Conservation (phyloP, 139 green algal genomes). For the Deuterostichococcus epilithicus region DNA sequence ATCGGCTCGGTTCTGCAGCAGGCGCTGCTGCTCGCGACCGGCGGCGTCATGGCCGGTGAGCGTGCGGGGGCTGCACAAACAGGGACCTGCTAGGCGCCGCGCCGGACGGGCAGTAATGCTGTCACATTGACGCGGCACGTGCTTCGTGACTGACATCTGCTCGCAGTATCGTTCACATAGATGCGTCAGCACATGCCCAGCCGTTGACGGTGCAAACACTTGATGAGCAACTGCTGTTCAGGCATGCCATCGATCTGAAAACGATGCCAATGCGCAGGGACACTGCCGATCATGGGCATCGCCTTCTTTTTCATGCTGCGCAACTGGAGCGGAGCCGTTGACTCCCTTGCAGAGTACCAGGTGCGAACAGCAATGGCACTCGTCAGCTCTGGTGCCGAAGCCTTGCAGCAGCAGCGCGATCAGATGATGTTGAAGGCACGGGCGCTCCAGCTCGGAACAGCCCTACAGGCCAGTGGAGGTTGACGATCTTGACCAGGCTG, state of each 20-base stretch:
- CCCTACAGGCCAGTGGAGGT: too few species aligned
- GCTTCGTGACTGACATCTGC: not conserved
- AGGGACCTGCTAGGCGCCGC: conserved; percentile 27
- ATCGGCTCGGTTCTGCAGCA: conserved; percentile 63
- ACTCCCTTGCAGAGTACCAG: conserved; percentile 29
- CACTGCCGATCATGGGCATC: conserved; percentile 67
- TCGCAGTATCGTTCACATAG: not conserved
- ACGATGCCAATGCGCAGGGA: conserved; percentile 31
- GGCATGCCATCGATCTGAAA: not conserved
- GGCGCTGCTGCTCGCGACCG: conserved; percentile 40
- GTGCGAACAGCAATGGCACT: too few species aligned
- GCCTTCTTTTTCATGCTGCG: conserved; percentile 68
- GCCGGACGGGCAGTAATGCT: conserved; percentile 31
- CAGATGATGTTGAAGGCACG: too few species aligned
- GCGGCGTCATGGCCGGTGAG: not conserved
- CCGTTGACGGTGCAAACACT: not conserved
- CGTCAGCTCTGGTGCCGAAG: too few species aligned
- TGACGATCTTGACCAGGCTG: not conserved
- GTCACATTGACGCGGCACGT: not conserved
- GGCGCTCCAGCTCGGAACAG: too few species aligned
- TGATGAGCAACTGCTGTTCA: not conserved
- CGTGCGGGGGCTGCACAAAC: not conserved
- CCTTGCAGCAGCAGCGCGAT: not conserved
- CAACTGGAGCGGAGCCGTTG: conserved; percentile 47
- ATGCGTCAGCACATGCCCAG: not conserved